Percentiles rank a stretch among this genome's conserved stretches.
Evolutionary conservation across 192 early-diverging fungal species (phyloP).

Genomic region (Linnemannia zychae): DNA sequence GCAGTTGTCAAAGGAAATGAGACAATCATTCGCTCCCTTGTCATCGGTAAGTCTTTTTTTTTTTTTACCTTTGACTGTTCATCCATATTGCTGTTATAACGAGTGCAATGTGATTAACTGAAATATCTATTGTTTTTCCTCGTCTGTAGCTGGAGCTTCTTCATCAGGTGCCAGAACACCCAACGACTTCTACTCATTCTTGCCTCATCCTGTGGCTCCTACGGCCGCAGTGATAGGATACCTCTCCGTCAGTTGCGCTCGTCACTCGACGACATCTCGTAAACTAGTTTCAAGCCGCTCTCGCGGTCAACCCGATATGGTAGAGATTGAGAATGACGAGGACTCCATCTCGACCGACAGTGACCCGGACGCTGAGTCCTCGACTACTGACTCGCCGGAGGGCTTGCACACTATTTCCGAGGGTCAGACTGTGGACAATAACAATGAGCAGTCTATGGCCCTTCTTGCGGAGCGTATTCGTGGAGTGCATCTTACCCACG

Average conservation of each 20-base stretch:
- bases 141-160: slow-evolving; percentile 25
- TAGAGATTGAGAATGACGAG: slow-evolving; percentile 23
- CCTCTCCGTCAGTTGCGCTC: slow-evolving; percentile 24
- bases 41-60: slow-evolving; percentile 20
- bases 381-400: neutral
- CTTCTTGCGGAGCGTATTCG: slow-evolving; percentile 14
- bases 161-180: slow-evolving; percentile 33
- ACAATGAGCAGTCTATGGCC: neutral
- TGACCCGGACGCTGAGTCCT: slow-evolving; percentile 11
- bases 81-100: neutral
- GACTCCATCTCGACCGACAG: slow-evolving; percentile 4
- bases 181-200: slow-evolving; percentile 23
- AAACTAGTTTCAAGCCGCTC: neutral
- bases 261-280: slow-evolving; percentile 29
- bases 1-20: slow-evolving; percentile 45
- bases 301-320: neutral
- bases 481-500: slow-evolving; percentile 27
- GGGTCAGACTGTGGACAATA: neutral
- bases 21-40: slow-evolving; percentile 18
- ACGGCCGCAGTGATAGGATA: slow-evolving; percentile 24
- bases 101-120: neutral
- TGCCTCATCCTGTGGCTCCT: slow-evolving; percentile 25
- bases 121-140: neutral
- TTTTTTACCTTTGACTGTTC: neutral
- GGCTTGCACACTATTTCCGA: neutral